A percentile compares a stretch with the other conserved stretches of the same genome.
Conservation (phyloP, 2,329 filamentous ascomycete species). For the Phialophora chinensis region DNA sequence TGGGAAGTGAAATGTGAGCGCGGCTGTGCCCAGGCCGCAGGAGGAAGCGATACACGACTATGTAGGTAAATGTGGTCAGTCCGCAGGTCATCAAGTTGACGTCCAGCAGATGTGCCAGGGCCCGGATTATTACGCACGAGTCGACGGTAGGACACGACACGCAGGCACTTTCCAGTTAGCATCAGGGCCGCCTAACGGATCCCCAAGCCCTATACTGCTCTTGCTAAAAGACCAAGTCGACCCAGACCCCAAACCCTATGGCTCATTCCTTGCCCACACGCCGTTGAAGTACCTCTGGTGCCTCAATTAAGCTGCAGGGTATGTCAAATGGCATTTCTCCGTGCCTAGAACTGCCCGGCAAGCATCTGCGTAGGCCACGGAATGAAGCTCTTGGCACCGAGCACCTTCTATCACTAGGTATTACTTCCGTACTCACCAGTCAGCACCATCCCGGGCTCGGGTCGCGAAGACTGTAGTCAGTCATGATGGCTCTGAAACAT, state of each 20-base stretch:
- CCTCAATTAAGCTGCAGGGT: too few relatives aligned
- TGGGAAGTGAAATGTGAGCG: conserved; percentile 13
- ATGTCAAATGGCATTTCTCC: conserved; percentile 8
- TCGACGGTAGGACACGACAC: neutral
- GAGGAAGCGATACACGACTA: conserved; percentile 1
- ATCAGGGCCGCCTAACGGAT: neutral
- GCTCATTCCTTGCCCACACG: neutral
- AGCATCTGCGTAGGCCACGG: neutral
- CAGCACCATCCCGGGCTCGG: conserved; percentile 4
- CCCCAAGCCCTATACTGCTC: neutral
- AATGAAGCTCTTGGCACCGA: conserved; percentile 4
- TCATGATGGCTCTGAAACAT: neutral
- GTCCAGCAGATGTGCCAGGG: neutral
- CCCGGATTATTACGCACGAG: neutral
- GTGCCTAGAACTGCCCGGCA: neutral
- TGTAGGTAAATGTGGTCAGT: neutral
- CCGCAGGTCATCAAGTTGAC: neutral
- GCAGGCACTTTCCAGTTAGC: conserved; percentile 11
- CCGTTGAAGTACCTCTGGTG: neutral
- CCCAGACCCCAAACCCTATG: neutral
- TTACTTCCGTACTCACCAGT: conserved; percentile 6
- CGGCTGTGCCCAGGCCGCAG: conserved; percentile 18
- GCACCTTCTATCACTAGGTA: neutral
- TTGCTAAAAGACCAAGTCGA: neutral
- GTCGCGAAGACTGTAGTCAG: neutral